Base-by-base conservation (phyloP, 768 basidiomycete genomes). In the Hygrophoropsis aurantiaca region DNA sequence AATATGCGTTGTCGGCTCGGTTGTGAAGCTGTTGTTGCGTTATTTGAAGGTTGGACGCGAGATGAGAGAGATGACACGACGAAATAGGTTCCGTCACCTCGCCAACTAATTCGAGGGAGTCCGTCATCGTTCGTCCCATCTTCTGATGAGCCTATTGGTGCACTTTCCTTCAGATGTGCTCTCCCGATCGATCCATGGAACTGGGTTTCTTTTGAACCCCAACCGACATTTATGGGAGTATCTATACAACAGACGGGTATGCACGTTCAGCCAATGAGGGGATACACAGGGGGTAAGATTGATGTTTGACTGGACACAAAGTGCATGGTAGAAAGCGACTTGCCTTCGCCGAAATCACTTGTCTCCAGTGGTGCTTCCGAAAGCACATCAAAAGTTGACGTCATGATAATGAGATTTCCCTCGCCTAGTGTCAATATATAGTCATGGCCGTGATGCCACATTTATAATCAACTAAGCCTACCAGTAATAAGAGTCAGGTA, bases 161-260 rank as follows among this genome's bases (percentile, higher is more conserved):
- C 74, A 0, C 91, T 90, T 19, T 88, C 87, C 26, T 52, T 55
- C 46, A 65, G 59, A 54, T 65, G 61, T 2, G 79, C 70, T 64
- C 97, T 97, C 15, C 97, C 95, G 4, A 92, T 73, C 0, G 94
- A 95, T 9, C 97, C 97, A 56, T 97, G 94, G 62, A 99, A 99
- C 59, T 99, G 97, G 0, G 97, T 98, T 62, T 89, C 79, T 60
- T 94, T 95, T 2, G 90, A 89, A 33, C 97, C 97, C 97, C 97
- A 99, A 13, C 97, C 97, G 49, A 97, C 92, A 57, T 94, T 91
- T 58, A 97, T 92, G 2, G 90, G 90, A 20, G 85, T 81, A 62
- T 93, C 93, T 92, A 56, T 4, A 48, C 53, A 24, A 38, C 30
- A 32, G 38, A 56, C 24, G 50, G 41, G 2, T 24, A 18, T 15